phyloP scores from a whole-genome alignment of 345 rosid species.

The Salix suchowensis region DNA sequence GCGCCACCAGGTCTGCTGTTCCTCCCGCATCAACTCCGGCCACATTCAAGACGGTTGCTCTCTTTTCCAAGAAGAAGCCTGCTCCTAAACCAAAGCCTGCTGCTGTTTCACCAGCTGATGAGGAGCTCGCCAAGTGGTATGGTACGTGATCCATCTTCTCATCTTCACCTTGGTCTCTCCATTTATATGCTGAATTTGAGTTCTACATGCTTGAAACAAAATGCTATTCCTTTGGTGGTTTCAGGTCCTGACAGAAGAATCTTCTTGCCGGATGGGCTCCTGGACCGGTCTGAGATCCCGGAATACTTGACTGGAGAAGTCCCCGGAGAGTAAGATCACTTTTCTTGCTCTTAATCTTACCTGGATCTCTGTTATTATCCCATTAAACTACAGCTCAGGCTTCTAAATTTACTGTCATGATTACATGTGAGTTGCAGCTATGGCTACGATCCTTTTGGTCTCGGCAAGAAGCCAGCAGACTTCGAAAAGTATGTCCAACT shows the following conservation, averaged over 20 bases:
- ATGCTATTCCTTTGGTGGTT: background rate
- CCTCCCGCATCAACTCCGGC: conserved; percentile 51
- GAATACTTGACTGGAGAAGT: conserved; percentile 96
- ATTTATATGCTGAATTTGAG: no score
- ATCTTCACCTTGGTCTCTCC: no score
- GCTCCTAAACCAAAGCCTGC: conserved; percentile 55
- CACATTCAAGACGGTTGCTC: conserved; percentile 70
- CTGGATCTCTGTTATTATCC: background rate
- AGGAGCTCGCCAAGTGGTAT: conserved; percentile 98
- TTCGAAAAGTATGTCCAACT: conserved; percentile 62
- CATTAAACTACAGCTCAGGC: background rate
- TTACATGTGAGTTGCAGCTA: conserved; percentile 44
- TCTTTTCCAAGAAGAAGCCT: conserved; percentile 77
- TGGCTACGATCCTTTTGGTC: conserved; percentile 96
- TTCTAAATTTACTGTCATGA: no score
- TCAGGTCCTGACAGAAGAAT: conserved; percentile 96
- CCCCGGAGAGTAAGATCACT: conserved; percentile 75
- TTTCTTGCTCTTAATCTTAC: background rate
- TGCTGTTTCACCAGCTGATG: conserved; percentile 43
- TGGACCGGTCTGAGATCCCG: conserved; percentile 93
- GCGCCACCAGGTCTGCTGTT: conserved; percentile 46
- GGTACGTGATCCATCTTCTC: conserved; percentile 44
- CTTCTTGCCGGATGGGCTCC: conserved; percentile 88
- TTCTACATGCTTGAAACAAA: no score
- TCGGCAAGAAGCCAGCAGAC: conserved; percentile 88